Conservation (phyloP, 106 monocot species). For the Ottelia alismoides region DNA sequence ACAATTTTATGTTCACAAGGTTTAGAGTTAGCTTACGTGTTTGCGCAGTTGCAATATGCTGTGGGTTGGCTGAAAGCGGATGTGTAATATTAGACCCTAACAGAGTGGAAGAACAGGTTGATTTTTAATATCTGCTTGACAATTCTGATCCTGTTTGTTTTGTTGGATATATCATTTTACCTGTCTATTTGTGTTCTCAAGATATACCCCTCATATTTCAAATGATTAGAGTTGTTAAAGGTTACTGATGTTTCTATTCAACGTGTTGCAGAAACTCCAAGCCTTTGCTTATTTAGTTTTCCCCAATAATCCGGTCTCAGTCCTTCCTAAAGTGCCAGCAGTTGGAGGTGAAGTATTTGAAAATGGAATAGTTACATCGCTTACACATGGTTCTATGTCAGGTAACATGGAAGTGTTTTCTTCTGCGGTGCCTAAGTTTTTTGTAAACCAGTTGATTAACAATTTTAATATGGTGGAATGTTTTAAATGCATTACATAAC, state of each 20-base stretch:
- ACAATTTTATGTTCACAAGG: too few species aligned
- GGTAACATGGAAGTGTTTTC: slow-evolving; percentile 26
- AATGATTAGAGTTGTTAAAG: too few species aligned
- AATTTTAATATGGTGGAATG: neutral
- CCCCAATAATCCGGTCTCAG: slow-evolving; percentile 54
- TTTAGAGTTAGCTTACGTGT: too few species aligned
- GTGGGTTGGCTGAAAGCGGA: slow-evolving; percentile 51
- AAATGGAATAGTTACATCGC: slow-evolving; percentile 74
- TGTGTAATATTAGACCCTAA: slow-evolving; percentile 68
- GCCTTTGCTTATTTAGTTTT: slow-evolving; percentile 71
- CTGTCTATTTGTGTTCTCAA: too few species aligned
- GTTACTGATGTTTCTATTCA: too few species aligned
- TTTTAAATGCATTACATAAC: neutral
- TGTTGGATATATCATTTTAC: slow-evolving; percentile 1
- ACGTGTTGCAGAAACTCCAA: slow-evolving; percentile 43
- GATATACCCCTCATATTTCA: too few species aligned
- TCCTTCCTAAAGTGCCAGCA: slow-evolving; percentile 24
- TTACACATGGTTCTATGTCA: slow-evolving; percentile 69
- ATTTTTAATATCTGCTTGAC: neutral
- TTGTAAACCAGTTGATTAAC: too few species aligned
- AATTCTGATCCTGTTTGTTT: neutral
- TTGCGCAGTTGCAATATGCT: slow-evolving; percentile 71
- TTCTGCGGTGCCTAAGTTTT: neutral
- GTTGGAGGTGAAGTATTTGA: slow-evolving; percentile 45
- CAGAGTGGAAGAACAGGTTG: slow-evolving; percentile 74